These are phyloP conservation scores for Penium margaritaceum DNA, from an alignment of 139 green algal genomes.

Conservation along the genomic window DNA sequence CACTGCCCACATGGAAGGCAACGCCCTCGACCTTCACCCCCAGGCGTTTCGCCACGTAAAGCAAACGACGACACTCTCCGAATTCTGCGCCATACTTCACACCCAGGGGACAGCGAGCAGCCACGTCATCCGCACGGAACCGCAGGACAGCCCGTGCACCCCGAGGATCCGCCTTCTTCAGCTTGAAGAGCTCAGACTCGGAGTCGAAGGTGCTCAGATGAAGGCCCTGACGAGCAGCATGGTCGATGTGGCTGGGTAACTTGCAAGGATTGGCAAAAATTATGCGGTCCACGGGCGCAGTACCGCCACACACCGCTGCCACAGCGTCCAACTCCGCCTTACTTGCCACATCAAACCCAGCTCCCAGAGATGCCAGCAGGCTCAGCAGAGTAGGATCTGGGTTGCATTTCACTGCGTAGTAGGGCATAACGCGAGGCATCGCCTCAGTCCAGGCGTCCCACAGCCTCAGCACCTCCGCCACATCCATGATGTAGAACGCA, in stretches of 20 bases:
- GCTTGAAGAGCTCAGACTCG: constrained; percentile 82
- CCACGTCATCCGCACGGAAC: constrained; percentile 75
- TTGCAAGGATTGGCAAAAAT: constrained; percentile 95
- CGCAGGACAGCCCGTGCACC: constrained; percentile 74
- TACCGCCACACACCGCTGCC: constrained; percentile 59
- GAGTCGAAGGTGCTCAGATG: constrained; percentile 88
- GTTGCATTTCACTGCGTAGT: constrained; percentile 95
- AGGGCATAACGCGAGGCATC: constrained; percentile 81
- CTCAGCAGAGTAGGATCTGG: constrained; percentile 73
- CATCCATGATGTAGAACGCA: constrained; percentile 83
- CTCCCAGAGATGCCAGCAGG: constrained; percentile 71
- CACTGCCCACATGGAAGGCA: constrained; percentile 90
- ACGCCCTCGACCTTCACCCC: constrained; percentile 75
- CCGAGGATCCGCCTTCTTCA: constrained; percentile 59
- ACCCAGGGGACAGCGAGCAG: constrained; percentile 65
- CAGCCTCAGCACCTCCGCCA: constrained; percentile 69
- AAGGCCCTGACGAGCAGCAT: constrained; percentile 52
- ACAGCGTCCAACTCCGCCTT: constrained; percentile 77
- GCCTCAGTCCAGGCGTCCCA: constrained; percentile 66
- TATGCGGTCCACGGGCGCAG: constrained; percentile 61
- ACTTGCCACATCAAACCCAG: constrained; percentile 89
- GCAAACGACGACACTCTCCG: constrained; percentile 54
- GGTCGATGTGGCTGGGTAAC: constrained; percentile 68
- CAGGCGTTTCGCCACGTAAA: constrained; percentile 55
- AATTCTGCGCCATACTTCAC: constrained; percentile 83